phyloP scores from a whole-genome alignment of 176 grass and related monocot species.

The Triticum dicoccoides region DNA sequence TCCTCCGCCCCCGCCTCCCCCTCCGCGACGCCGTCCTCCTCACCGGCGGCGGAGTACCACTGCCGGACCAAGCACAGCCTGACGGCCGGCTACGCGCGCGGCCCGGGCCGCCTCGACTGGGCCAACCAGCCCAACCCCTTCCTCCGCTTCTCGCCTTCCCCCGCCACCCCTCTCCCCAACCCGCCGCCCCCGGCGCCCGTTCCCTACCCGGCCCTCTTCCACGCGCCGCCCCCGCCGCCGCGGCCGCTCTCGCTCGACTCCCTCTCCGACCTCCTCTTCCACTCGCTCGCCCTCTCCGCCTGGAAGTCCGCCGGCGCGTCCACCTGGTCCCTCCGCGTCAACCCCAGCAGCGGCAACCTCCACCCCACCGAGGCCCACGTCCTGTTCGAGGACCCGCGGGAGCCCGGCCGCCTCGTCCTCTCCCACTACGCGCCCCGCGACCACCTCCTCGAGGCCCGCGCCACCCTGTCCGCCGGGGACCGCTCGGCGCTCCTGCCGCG shows the following conservation, averaged over 20 bases:
- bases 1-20: slow-evolving; percentile 28
- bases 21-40: background rate
- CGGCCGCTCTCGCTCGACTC: slow-evolving; percentile 41
- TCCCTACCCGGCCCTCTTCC: slow-evolving; percentile 32
- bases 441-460: slow-evolving; percentile 70
- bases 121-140: slow-evolving; percentile 94
- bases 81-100: slow-evolving; percentile 75
- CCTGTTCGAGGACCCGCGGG: slow-evolving; percentile 35
- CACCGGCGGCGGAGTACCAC: slow-evolving; percentile 56
- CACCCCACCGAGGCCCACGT: slow-evolving; percentile 92
- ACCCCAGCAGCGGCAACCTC: slow-evolving; percentile 94
- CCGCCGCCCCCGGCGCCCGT: slow-evolving; percentile 11
- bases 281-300: slow-evolving; percentile 88
- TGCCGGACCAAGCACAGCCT: slow-evolving; percentile 86
- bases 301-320: slow-evolving; percentile 80
- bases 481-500: slow-evolving; percentile 18
- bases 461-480: background rate
- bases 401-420: slow-evolving; percentile 28
- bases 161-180: slow-evolving; percentile 43
- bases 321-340: slow-evolving; percentile 89
- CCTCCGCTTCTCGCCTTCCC: slow-evolving; percentile 63
- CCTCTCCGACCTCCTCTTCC: slow-evolving; percentile 73
- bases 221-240: slow-evolving; percentile 30
- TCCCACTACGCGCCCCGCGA: slow-evolving; percentile 79
- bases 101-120: slow-evolving; percentile 88